Conservation (phyloP, 352 stramenopile species). For the Plasmopara muralis region DNA sequence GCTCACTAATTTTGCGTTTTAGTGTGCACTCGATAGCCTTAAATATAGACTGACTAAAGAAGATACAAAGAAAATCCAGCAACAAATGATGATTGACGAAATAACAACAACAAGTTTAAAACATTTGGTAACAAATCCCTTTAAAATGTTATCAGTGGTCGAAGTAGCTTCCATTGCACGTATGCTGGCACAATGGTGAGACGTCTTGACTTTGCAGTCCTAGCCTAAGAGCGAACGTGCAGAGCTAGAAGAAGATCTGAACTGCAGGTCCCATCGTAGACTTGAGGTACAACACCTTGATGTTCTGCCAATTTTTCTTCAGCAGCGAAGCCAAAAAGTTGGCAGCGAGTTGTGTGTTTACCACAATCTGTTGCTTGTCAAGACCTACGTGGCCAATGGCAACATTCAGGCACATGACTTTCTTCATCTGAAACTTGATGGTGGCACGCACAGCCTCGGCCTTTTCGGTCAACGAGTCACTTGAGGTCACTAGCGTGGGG, state of each 20-base stretch:
- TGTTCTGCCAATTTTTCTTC: constrained; percentile 99
- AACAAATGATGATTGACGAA: too few species aligned
- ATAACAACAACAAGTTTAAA: too few species aligned
- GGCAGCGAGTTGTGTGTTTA: constrained; percentile 97
- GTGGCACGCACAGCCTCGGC: constrained; percentile 96
- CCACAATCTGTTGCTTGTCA: constrained; percentile 92
- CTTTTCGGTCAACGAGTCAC: constrained; percentile 97
- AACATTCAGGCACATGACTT: constrained; percentile 99
- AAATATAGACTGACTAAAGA: too few species aligned
- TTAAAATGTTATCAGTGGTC: constrained; percentile 38
- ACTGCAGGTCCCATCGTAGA: constrained; percentile 96
- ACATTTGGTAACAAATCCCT: constrained; percentile 26
- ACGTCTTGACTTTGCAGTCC: constrained; percentile 9
- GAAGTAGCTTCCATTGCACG: constrained; percentile 32
- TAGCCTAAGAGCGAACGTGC: constrained; percentile 2
- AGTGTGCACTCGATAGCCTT: too few species aligned
- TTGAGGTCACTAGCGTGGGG: constrained; percentile 93
- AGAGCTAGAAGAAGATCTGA: constrained; percentile 99
- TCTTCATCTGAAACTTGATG: constrained; percentile 99
- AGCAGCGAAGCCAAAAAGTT: constrained; percentile 99
- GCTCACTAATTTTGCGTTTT: too few species aligned
- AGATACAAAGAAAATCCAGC: too few species aligned
- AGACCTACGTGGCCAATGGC: constrained; percentile 96
- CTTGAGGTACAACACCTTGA: constrained; percentile 99
- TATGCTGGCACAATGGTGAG: constrained; percentile 20